phyloP scores from a whole-genome alignment of 2,329 filamentous ascomycete genomes.

The Coniella vitis region DNA sequence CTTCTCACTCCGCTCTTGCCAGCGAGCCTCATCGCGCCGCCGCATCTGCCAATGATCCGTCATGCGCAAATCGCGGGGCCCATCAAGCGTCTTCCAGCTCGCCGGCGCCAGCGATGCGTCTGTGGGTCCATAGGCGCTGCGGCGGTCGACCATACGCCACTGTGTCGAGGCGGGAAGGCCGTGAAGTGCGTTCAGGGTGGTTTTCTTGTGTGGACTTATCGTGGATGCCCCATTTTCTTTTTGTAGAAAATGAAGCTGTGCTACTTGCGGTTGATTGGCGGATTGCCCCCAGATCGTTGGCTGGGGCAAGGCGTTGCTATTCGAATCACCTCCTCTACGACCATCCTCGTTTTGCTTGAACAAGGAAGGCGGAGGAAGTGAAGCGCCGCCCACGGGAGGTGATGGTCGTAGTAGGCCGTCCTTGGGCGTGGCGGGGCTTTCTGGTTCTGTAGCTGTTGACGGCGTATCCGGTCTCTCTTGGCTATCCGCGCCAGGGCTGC shows the following conservation, averaged over 20 bases:
- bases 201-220: not conserved
- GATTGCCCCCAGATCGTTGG: not conserved
- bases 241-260: too few species aligned
- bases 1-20: slow-evolving; percentile 8
- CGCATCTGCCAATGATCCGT: slow-evolving; percentile 5
- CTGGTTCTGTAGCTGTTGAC: slow-evolving; percentile 11
- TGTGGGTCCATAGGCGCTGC: not conserved
- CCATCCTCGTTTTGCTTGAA: too few species aligned
- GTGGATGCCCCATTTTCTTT: not conserved
- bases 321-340: too few species aligned
- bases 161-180: not conserved
- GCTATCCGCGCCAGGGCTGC: slow-evolving; percentile 4
- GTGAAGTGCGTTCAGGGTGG: not conserved
- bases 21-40: slow-evolving; percentile 4
- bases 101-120: slow-evolving; percentile 2
- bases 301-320: not conserved
- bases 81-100: slow-evolving; percentile 9
- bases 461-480: slow-evolving; percentile 8
- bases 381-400: too few species aligned
- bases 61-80: slow-evolving; percentile 2
- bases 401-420: too few species aligned
- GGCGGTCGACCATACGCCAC: slow-evolving; percentile 9
- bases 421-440: slow-evolving; percentile 7
- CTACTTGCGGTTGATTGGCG: not conserved
- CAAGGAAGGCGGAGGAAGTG: too few species aligned